Conservation (phyloP, 2,329 filamentous ascomycete genomes). For the Microcyclosporella mali region DNA sequence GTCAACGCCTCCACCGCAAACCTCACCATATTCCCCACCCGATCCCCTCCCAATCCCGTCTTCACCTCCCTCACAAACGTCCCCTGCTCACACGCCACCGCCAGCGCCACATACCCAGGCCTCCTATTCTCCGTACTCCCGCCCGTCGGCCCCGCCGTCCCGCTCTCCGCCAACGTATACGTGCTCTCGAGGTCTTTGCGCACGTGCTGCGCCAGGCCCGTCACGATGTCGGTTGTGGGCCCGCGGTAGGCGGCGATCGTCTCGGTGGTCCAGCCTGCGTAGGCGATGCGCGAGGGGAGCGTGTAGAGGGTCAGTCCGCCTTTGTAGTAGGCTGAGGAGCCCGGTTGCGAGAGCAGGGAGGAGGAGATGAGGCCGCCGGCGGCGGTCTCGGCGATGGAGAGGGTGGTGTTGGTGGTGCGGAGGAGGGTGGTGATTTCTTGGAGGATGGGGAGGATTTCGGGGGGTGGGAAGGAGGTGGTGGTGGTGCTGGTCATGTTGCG, state of each 20-base stretch:
- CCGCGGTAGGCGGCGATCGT: constrained; percentile 51
- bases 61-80: constrained; percentile 50
- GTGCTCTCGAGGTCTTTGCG: constrained; percentile 50
- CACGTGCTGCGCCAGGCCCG: constrained; percentile 51
- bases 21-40: constrained; percentile 56
- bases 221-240: constrained; percentile 53
- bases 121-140: constrained; percentile 51
- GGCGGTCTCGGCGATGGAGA: constrained; percentile 59
- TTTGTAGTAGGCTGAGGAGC: constrained; percentile 53
- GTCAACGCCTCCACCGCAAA: constrained; percentile 55
- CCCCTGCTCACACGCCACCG: constrained; percentile 50
- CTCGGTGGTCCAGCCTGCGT: constrained; percentile 55
- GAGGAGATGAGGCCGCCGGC: constrained; percentile 58
- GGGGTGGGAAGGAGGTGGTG: constrained; percentile 35
- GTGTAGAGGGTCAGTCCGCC: constrained; percentile 60
- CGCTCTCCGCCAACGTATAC: constrained; percentile 55
- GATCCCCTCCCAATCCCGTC: constrained; percentile 48
- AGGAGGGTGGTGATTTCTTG: constrained; percentile 49
- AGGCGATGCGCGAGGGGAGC: constrained; percentile 51
- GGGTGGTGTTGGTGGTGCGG: constrained; percentile 50
- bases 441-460: constrained; percentile 39
- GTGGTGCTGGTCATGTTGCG: constrained; percentile 12
- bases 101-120: constrained; percentile 59
- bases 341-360: constrained; percentile 52
- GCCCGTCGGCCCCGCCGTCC: constrained; percentile 59